These are phyloP conservation scores for Cruciata laevipes DNA, from an alignment of 257 asterid species.

Conservation along the genomic window DNA sequence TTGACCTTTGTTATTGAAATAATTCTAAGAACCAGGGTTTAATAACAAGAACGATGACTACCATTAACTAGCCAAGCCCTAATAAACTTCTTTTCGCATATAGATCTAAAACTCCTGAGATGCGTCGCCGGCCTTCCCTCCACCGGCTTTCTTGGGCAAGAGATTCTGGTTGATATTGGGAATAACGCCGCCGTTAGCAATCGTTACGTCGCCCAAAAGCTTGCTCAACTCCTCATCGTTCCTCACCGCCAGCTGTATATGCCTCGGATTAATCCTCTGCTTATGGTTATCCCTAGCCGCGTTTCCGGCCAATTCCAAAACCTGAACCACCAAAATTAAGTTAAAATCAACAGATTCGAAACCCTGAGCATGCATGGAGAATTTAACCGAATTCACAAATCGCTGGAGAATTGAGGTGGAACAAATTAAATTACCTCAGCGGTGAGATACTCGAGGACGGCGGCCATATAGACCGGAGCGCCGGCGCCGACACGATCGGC, in stretches of 20 bases:
- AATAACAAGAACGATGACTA: too few relatives aligned
- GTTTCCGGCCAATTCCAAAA: not conserved
- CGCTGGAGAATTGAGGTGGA: not conserved
- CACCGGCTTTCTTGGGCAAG: not conserved
- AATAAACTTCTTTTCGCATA: not conserved
- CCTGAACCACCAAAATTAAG: not conserved
- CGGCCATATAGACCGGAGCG: not conserved
- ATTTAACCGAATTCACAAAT: not conserved
- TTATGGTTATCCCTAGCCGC: not conserved
- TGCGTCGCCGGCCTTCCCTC: not conserved
- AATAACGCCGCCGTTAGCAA: not conserved
- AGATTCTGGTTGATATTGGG: not conserved
- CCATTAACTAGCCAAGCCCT: too few relatives aligned
- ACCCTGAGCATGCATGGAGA: not conserved
- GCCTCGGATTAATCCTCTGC: not conserved
- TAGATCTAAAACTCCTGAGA: not conserved
- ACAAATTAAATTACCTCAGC: conserved; percentile 25
- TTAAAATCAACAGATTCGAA: not conserved
- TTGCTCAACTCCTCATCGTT: not conserved
- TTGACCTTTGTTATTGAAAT: too few relatives aligned
- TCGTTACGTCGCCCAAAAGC: not conserved
- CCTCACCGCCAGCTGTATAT: not conserved
- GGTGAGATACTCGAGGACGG: conserved; percentile 30
- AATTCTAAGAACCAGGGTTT: too few relatives aligned
- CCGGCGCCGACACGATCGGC: conserved; percentile 62